phyloP scores from a whole-genome alignment of 495 filamentous ascomycete species.

The Aspergillus campestris region DNA sequence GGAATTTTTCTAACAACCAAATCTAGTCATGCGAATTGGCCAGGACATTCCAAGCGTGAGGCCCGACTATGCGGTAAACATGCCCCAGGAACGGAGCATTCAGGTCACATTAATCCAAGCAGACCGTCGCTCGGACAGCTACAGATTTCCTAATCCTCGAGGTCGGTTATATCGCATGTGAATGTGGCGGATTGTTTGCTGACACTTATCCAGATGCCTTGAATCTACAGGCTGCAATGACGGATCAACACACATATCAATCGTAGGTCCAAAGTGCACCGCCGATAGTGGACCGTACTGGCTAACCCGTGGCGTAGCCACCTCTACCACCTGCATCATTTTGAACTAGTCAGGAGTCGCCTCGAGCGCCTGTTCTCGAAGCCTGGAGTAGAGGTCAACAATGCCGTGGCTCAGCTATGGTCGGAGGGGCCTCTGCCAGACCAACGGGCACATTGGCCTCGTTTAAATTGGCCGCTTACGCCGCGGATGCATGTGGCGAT shows the following conservation, averaged over 20 bases:
- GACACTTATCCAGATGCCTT: background rate
- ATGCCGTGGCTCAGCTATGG: background rate
- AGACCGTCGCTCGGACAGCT: background rate
- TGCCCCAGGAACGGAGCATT: background rate
- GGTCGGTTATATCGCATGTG: background rate
- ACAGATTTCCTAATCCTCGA: background rate
- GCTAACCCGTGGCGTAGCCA: background rate
- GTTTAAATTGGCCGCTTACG: background rate
- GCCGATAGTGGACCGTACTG: background rate
- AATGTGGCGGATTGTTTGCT: background rate
- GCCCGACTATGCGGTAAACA: background rate
- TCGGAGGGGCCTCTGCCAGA: background rate
- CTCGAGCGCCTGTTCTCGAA: background rate
- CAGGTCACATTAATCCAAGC: background rate
- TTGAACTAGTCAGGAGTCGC: background rate
- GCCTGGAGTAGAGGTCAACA: background rate
- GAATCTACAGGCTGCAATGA: background rate
- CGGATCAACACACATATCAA: background rate
- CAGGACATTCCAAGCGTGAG: background rate
- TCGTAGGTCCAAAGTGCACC: background rate
- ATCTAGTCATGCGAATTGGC: background rate
- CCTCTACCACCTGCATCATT: background rate
- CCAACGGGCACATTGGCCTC: background rate
- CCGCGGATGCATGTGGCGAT: background rate
- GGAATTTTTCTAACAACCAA: background rate